These are phyloP conservation scores for Alternaria postmessia DNA, from an alignment of 2,329 filamentous ascomycete species.

Conservation along the genomic window DNA sequence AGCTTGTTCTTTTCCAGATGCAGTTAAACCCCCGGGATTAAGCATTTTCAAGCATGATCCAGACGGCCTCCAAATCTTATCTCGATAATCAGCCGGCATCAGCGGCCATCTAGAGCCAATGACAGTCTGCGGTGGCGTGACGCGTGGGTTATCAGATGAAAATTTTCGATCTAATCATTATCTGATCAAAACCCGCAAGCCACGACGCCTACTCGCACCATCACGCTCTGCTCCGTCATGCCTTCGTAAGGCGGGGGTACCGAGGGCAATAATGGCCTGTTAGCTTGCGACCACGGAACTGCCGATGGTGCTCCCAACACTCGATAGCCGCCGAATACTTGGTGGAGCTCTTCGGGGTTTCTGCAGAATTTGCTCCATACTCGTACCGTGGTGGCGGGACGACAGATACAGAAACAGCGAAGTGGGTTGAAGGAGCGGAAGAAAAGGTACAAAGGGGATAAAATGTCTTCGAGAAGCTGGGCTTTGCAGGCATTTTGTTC, in stretches of 20 bases:
- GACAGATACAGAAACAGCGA: neutral
- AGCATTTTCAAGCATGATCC: conserved; percentile 34
- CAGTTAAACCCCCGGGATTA: conserved; percentile 26
- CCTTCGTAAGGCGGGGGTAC: conserved; percentile 2
- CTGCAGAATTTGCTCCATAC: neutral
- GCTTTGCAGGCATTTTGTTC: neutral
- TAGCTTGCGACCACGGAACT: conserved; percentile 3
- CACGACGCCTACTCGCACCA: conserved; percentile 3
- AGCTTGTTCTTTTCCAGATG: conserved; percentile 17
- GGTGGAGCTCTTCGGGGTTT: conserved; percentile 3
- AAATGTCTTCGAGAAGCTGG: neutral
- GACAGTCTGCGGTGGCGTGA: conserved; percentile 2
- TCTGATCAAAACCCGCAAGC: conserved; percentile 31
- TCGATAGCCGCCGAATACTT: neutral
- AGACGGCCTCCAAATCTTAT: conserved; percentile 31
- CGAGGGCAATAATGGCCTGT: conserved; percentile 2
- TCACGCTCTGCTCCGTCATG: conserved; percentile 4
- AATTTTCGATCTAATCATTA: conserved; percentile 41
- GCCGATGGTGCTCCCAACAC: conserved; percentile 2
- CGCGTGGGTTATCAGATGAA: conserved; percentile 36
- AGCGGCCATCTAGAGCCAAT: conserved; percentile 26
- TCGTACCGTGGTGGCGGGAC: conserved; percentile 10
- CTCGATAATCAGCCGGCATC: conserved; percentile 34
- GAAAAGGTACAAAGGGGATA: neutral
- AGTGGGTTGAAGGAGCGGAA: neutral